Evolutionary conservation across 2,329 filamentous ascomycete genomes (phyloP).

Genomic region (Parastagonospora avenae): DNA sequence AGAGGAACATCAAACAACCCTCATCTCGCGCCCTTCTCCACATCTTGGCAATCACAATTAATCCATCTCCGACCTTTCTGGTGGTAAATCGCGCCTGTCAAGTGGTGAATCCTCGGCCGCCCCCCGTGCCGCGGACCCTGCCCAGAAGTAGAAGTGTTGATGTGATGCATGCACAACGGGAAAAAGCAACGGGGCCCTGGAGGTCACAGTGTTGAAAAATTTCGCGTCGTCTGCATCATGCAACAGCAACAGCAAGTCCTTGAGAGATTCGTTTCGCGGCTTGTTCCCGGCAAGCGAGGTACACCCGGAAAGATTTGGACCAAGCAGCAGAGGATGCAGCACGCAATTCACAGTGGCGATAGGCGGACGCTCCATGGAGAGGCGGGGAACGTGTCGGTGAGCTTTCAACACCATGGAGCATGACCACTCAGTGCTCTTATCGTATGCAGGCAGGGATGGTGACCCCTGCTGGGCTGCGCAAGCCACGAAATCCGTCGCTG

Average conservation of each 20-base stretch:
- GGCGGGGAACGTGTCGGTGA: conserved; percentile 28
- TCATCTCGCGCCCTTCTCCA: conserved; percentile 34
- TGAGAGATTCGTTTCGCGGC: background rate
- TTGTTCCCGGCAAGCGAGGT: background rate
- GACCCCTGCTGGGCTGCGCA: conserved; percentile 18
- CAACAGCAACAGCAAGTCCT: background rate
- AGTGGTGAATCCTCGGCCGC: background rate
- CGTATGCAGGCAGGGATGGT: conserved; percentile 24
- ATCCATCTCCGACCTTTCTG: conserved; percentile 2
- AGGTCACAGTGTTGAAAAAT: background rate
- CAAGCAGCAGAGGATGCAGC: background rate
- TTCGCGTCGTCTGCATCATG: background rate
- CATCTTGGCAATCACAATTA: conserved; percentile 19
- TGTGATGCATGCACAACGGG: conserved; percentile 9
- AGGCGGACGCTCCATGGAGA: conserved; percentile 3
- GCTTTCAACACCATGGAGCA: conserved; percentile 16
- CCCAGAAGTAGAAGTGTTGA: background rate
- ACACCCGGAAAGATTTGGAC: background rate
- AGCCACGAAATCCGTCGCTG: conserved; percentile 13
- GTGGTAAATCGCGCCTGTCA: conserved; percentile 2
- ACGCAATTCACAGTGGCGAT: background rate
- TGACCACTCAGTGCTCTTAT: conserved; percentile 26
- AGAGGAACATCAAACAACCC: conserved; percentile 26
- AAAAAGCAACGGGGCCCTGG: background rate
- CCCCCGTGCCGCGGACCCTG: conserved; percentile 10